Base-by-base conservation (phyloP, 305 asterid species). In the Plantago coronopus region DNA sequence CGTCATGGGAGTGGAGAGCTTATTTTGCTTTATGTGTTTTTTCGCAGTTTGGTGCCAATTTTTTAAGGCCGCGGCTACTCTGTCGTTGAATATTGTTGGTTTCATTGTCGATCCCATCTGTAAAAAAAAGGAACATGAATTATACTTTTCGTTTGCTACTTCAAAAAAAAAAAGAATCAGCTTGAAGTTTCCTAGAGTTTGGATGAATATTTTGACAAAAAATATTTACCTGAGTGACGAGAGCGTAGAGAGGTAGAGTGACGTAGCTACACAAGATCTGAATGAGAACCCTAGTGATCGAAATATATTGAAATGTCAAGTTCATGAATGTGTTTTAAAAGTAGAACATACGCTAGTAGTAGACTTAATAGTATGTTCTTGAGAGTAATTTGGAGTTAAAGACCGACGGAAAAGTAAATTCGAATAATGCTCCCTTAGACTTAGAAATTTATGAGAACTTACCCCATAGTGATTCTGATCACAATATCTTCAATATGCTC, bases 31-130 rank as follows among this genome's bases (percentile, higher is more conserved):
- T 56, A 89, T 48, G 69, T 87, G 72, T 38, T 84, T 83, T 72
- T 74, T 89, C 38, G 97, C 97, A 0, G 81, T 78, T 69, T 85
- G 95, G 81, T 89, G 99, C 99, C 99, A 93, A 48, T 48, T 83
- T 17, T 64, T 73, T 17, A 93, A 61, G 16, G 99, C 99, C 3
- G 80, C 54, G 1, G 87, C 95, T 3, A 89, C 94, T 67, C 81
- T 64, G 17, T 93, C 97, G 69, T 87, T 85, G 94, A 93, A 93
- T 61, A 93, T 87, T 0, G 96, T 83, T 42, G 96, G 87, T 68
- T 85, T 93, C 99, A 93, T 89, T 14, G 75, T 79, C 9, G 97
- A 82, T 50, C 97, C 99, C 99, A 89, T 93, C 99, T 91, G 70
- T 59, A 25, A 18, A 22, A 40, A 42, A 21, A 11, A 11, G 15